Percentiles rank a stretch among this genome's conserved stretches.
These are phyloP conservation scores for Cymbopogon flexuosus DNA, from an alignment of 202 grass and related monocot genomes.

Conservation along the genomic window DNA sequence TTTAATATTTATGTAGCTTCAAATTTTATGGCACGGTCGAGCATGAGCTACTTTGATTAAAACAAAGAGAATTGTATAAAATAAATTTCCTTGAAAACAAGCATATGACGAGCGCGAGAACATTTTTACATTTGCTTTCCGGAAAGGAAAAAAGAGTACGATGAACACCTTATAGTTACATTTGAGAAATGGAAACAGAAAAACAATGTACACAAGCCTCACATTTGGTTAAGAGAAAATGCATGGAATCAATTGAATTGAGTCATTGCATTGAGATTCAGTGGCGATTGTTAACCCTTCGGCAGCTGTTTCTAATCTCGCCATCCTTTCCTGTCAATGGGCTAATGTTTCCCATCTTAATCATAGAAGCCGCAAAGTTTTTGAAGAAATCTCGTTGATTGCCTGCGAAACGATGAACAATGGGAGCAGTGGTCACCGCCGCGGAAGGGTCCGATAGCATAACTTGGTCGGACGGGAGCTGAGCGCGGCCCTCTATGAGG, in stretches of 20 bases:
- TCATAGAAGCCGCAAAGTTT: slow-evolving; percentile 19
- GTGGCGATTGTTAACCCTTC: neutral
- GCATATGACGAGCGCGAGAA: neutral
- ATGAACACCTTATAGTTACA: neutral
- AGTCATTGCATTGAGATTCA: neutral
- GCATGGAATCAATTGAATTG: neutral
- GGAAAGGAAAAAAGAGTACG: neutral
- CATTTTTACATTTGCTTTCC: slow-evolving; percentile 2
- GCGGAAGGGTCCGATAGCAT: neutral
- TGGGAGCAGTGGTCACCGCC: neutral
- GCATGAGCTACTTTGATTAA: too few relatives aligned
- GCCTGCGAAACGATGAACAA: slow-evolving; percentile 9
- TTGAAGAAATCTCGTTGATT: slow-evolving; percentile 16
- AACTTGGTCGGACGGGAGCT: slow-evolving; percentile 18
- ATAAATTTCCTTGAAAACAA: neutral
- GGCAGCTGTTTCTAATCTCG: slow-evolving; percentile 25
- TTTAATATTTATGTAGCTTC: too few relatives aligned
- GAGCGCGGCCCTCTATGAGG: neutral
- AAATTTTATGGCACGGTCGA: too few relatives aligned
- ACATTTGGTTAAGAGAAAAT: neutral
- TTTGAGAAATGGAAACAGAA: neutral
- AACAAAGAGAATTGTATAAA: too few relatives aligned
- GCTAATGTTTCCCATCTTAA: slow-evolving; percentile 34
- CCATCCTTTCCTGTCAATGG: neutral
- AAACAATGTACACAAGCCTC: neutral